Base-by-base conservation (phyloP, 345 rosid species). In the Nasturtium officinale region DNA sequence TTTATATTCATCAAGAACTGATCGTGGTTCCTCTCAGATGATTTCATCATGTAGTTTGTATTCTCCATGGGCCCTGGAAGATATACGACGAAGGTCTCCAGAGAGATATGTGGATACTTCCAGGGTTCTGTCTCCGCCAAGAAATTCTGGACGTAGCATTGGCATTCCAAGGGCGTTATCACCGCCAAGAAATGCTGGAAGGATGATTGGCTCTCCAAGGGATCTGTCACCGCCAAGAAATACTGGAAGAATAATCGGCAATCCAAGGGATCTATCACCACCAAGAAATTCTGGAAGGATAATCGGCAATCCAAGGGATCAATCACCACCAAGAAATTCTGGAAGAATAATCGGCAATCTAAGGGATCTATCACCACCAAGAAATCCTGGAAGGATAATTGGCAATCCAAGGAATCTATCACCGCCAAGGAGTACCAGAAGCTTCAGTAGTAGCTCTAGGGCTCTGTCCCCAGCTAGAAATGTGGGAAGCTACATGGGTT, bases 11-110 rank as follows among this genome's bases (percentile, higher is more conserved):
- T 56, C 85, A 73, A 81, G 96, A 84, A 83, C 79, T 71, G 79
- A 69, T 15, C 82, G 76, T 72, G 85, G 77, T 79, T 80, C 89
- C 37, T 81, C 83, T 17, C 83, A 26, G 37, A 67, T 80, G 78
- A 82, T 82, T 59, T 69, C 87, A 16, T 76, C 89, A 9, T 81
- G 89, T 79, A 82, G 53, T 78, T 79, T 87, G 17, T 79, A 74
- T 85, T 74, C 94, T 71, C 60, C 90, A 64, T 89, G 93, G 96
- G 78, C 82, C 71, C 71, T 83, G 76, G 93, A 95, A 67, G 86
- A 83, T 74, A 70, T 91, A 56, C 80, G 88, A 65, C 74, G 73
- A 62, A 86, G 96, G 82, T 87, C 96, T 59, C 96, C 96, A 0
- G 92, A 87, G 71, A 83, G 84, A 73, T 72, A 68, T 71, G 16